These are phyloP conservation scores for Lentinula raphanica DNA, from an alignment of 768 basidiomycete species.

Conservation along the genomic window DNA sequence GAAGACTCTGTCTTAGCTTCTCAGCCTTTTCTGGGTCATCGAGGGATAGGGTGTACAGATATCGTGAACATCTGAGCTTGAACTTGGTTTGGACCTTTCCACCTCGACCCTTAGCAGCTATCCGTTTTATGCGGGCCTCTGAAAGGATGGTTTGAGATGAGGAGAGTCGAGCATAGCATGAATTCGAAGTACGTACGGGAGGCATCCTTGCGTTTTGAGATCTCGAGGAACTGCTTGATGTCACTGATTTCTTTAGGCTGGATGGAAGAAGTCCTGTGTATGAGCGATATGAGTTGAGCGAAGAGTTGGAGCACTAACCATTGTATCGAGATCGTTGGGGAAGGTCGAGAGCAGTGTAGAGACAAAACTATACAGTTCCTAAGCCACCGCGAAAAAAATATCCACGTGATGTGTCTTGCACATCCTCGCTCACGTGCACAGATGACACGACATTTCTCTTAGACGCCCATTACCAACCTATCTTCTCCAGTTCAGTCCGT, in stretches of 20 bases:
- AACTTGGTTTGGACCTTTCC: conserved; percentile 90
- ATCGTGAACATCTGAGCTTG: conserved; percentile 95
- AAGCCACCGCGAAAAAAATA: background rate
- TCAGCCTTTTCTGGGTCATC: conserved; percentile 98
- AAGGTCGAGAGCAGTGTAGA: background rate
- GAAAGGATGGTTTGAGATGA: conserved; percentile 6
- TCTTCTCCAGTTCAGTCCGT: background rate
- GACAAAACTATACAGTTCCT: background rate
- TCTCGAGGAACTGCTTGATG: conserved; percentile 98
- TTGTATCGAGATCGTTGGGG: conserved; percentile 5
- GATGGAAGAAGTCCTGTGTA: background rate
- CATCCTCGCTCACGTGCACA: background rate
- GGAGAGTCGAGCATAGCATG: background rate
- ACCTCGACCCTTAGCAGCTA: conserved; percentile 56
- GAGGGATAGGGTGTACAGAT: conserved; percentile 94
- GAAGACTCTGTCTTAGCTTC: conserved; percentile 91
- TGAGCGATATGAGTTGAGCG: background rate
- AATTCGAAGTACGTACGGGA: conserved; percentile 61
- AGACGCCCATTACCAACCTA: background rate
- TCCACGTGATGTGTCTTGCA: background rate
- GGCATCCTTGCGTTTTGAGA: conserved; percentile 96
- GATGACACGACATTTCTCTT: background rate
- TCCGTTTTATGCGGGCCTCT: conserved; percentile 99
- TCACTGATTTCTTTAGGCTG: conserved; percentile 97
- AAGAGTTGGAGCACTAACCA: background rate